Conservation (phyloP, 345 rosid genomes). For the Eucalyptus erythrocorys region DNA sequence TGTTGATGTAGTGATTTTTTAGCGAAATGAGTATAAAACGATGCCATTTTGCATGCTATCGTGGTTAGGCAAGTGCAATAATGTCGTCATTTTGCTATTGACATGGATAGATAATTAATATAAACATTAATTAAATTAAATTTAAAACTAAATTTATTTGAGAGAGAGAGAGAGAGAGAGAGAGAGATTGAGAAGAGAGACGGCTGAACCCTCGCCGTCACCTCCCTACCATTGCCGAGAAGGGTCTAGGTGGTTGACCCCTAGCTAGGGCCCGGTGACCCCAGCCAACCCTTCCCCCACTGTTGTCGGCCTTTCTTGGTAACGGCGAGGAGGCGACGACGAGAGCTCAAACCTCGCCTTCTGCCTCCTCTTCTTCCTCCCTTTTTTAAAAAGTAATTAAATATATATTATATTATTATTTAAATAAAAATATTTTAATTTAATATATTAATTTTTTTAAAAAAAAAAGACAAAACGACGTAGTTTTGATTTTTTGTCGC, state of each 20-base stretch:
- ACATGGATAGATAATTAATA: no score
- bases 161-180: fast-evolving
- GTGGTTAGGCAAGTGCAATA: no score
- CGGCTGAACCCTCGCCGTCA: fast-evolving
- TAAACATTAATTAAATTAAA: no score
- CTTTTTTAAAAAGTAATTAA: no score
- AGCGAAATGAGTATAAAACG: fast-evolving
- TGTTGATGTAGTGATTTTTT: fast-evolving
- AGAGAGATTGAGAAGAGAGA: fast-evolving
- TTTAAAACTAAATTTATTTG: no score
- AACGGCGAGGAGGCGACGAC: fast-evolving
- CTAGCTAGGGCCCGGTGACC: fast-evolving
- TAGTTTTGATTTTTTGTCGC: fast-evolving
- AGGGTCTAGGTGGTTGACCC: no score
- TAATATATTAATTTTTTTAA: no score
- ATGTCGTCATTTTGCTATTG: fast-evolving
- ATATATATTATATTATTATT: no score
- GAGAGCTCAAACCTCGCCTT: fast-evolving
- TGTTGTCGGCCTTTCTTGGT: fast-evolving
- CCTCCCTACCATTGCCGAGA: fast-evolving
- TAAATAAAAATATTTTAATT: no score
- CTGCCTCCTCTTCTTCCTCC: fast-evolving
- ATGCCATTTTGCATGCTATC: fast-evolving
- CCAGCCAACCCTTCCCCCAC: fast-evolving
- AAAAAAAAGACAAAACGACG: fast-evolving